Evolutionary conservation across 768 basidiomycete species (phyloP), one percentile per base, ranked within the genome.

Genomic region (Amyloporia xantha): DNA sequence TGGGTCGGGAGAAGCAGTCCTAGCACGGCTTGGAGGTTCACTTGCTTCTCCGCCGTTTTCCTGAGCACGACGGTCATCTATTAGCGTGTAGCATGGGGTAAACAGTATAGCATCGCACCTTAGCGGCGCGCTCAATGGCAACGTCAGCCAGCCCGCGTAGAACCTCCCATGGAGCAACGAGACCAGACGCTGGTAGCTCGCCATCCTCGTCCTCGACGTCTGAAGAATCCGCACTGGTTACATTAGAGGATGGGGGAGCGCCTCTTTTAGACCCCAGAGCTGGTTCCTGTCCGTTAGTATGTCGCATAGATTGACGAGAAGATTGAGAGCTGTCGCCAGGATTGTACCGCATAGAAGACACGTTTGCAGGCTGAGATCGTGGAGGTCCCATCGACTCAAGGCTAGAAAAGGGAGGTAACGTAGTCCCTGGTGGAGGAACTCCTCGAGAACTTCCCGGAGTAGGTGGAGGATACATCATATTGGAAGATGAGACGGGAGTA

Each of bases 141-240:
- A 88, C 86, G 68, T 88, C 86, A 30, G 87, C 88, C 50, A 91
- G 66, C 41, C 86, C 84, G 54, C 86, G 73, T 44, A 91, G 71
- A 36, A 91, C 89, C 67, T 90, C 87, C 82, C 86, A 87, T 43
- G 91, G 91, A 7, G 89, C 90, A 47, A 90, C 81, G 41, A 92
- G 76, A 41, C 91, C 88, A 35, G 77, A 78, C 30, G 85, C 84
- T 1, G 91, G 90, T 12, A 92, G 67, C 62, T 86, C 90, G 15
- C 85, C 84, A 49, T 86, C 87, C 39, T 90, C 87, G 41, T 89
- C 88, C 43, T 91, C 91, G n/a, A 79, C 64, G 59, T 91, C 90
- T 30, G 88, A 86, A 1, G 89, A 89, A 64, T 91, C 82, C 10
- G 85, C 81, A 54, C 86, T 90, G 7, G 83, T 81, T 51, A 81